Percentiles rank a stretch among this genome's conserved stretches.
These are phyloP conservation scores for Aspergillus olivimuriae DNA, from an alignment of 495 filamentous ascomycete genomes.

Conservation along the genomic window DNA sequence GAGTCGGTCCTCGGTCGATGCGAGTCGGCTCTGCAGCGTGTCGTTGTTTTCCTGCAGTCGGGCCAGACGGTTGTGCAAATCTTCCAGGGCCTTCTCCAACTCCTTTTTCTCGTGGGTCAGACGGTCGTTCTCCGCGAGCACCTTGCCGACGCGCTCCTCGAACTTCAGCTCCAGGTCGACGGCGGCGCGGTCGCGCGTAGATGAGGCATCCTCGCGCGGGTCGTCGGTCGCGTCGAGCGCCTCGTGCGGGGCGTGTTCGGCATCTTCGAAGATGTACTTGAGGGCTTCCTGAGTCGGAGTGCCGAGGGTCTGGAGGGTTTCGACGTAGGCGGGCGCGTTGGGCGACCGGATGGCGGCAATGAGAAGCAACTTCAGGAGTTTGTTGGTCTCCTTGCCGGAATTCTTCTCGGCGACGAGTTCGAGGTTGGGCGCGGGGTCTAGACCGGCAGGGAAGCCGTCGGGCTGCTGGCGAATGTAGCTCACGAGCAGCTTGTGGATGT, in stretches of 20 bases:
- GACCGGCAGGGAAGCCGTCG: conserved; percentile 43
- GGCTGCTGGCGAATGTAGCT: conserved; percentile 59
- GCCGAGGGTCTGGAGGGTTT: conserved; percentile 42
- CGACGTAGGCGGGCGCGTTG: conserved; percentile 48
- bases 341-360: conserved; percentile 55
- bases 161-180: conserved; percentile 47
- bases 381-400: conserved; percentile 36
- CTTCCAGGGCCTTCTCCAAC: conserved; percentile 45
- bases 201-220: conserved; percentile 25
- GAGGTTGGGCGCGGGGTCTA: conserved; percentile 47
- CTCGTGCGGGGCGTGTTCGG: conserved; percentile 36
- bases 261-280: conserved; percentile 45
- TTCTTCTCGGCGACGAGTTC: conserved; percentile 50
- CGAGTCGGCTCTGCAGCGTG: conserved; percentile 38
- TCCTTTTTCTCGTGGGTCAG: conserved; percentile 46
- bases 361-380: conserved; percentile 60
- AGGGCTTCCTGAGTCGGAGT: conserved; percentile 40
- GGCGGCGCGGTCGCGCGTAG: conserved; percentile 26
- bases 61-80: conserved; percentile 50
- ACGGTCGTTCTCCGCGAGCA: conserved; percentile 43
- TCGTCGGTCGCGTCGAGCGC: conserved; percentile 31
- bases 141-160: conserved; percentile 48
- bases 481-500: conserved; percentile 58
- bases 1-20: conserved; percentile 42
- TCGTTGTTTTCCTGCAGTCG: conserved; percentile 55